Percentiles rank a stretch among this genome's conserved stretches.
phyloP scores from a whole-genome alignment of 2,329 filamentous ascomycete genomes.

The Penicillium sp. region DNA sequence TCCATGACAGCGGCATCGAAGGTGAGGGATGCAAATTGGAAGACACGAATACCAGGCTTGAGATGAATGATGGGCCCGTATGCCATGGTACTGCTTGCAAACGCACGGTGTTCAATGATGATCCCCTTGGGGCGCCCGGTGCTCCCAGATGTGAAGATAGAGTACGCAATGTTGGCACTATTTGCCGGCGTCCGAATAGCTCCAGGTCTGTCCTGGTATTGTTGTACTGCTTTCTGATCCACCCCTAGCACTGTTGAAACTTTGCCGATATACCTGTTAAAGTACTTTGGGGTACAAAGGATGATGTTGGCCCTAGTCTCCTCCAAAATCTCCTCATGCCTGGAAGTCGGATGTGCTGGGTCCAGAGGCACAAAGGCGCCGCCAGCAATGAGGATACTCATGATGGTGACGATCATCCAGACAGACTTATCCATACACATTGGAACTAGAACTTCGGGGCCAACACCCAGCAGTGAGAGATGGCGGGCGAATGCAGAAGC shows the following conservation, averaged over 20 bases:
- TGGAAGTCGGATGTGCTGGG: constrained; percentile 37
- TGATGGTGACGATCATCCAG: constrained; percentile 39
- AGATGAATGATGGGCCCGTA: constrained; percentile 34
- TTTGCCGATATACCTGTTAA: constrained; percentile 37
- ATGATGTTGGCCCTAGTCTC: constrained; percentile 38
- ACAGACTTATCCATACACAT: constrained; percentile 41
- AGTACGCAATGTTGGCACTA: constrained; percentile 37
- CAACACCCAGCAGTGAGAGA: constrained; percentile 35
- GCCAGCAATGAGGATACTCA: constrained; percentile 40
- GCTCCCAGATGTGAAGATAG: constrained; percentile 44
- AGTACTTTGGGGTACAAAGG: constrained; percentile 39
- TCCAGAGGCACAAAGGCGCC: constrained; percentile 41
- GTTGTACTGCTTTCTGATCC: constrained; percentile 33
- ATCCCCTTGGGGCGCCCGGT: constrained; percentile 45
- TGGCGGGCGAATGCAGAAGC: constrained; percentile 37
- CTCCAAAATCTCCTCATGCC: constrained; percentile 38
- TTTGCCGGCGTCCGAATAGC: constrained; percentile 14
- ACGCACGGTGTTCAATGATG: constrained; percentile 39
- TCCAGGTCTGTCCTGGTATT: constrained; percentile 21
- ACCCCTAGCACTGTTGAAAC: constrained; percentile 15
- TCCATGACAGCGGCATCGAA: constrained; percentile 52
- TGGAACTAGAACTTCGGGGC: constrained; percentile 37
- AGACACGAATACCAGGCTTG: constrained; percentile 31
- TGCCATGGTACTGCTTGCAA: constrained; percentile 37
- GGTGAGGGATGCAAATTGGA: constrained; percentile 53